These are phyloP conservation scores for Corylus avellana DNA, from an alignment of 306 rosid genomes.

Conservation along the genomic window DNA sequence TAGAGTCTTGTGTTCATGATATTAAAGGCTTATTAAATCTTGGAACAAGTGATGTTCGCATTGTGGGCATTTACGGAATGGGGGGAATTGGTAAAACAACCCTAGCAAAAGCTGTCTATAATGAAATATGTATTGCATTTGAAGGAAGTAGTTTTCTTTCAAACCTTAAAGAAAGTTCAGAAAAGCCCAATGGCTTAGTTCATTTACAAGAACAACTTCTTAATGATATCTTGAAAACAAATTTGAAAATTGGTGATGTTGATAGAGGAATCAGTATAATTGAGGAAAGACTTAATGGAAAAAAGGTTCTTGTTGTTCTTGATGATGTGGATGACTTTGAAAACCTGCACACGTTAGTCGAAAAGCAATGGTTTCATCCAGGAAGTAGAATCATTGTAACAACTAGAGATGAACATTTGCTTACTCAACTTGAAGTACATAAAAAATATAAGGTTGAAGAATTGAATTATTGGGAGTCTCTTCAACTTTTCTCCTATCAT, in stretches of 20 bases:
- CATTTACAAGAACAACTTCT: slow-evolving; percentile 28
- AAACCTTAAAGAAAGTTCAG: too few relatives aligned
- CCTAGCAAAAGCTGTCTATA: too few relatives aligned
- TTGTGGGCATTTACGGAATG: too few relatives aligned
- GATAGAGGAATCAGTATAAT: slow-evolving; percentile 7
- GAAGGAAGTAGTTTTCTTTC: too few relatives aligned
- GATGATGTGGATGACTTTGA: slow-evolving; percentile 12
- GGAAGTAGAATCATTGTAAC: slow-evolving; percentile 38
- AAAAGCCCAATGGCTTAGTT: neutral
- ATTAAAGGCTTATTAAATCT: neutral
- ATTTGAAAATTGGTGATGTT: neutral
- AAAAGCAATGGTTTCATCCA: neutral
- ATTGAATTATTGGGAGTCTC: slow-evolving; percentile 24
- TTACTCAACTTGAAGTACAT: neutral
- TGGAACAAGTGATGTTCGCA: neutral
- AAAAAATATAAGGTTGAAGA: neutral
- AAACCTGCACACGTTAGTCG: neutral
- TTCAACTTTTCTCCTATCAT: slow-evolving; percentile 35
- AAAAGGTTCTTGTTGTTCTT: slow-evolving; percentile 21
- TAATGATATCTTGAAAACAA: neutral
- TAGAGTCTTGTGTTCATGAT: neutral
- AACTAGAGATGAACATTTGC: slow-evolving; percentile 15
- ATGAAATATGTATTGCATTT: too few relatives aligned
- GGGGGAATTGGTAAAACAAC: too few relatives aligned
- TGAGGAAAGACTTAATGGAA: neutral